phyloP scores from a whole-genome alignment of 495 filamentous ascomycete genomes.

The Alectoria sarmentosa region DNA sequence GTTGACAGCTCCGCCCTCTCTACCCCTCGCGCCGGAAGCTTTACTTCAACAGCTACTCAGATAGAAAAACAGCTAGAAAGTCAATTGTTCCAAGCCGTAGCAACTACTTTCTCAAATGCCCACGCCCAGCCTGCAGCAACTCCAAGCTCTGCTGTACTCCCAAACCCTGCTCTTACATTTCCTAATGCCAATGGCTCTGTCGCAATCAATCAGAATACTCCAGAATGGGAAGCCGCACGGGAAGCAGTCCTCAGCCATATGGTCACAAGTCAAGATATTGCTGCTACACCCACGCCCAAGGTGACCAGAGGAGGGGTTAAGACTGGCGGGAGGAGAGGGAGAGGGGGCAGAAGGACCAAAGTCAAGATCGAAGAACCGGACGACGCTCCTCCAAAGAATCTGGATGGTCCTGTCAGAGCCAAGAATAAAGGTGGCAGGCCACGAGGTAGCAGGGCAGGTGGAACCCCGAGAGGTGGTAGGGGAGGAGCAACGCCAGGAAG shows the following conservation, averaged over 20 bases:
- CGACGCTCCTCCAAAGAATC: neutral
- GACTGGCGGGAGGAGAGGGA: slow-evolving; percentile 18
- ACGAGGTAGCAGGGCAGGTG: slow-evolving; percentile 13
- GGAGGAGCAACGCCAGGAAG: slow-evolving; percentile 14
- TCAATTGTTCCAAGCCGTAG: slow-evolving; percentile 13
- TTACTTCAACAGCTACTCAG: slow-evolving; percentile 7
- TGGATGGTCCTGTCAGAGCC: slow-evolving; percentile 9
- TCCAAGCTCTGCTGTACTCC: neutral
- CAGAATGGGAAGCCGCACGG: slow-evolving; percentile 37
- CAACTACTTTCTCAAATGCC: neutral
- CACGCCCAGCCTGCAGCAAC: neutral
- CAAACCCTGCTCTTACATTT: neutral
- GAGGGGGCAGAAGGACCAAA: slow-evolving; percentile 18
- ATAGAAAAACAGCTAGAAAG: neutral
- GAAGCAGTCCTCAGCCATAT: slow-evolving; percentile 37
- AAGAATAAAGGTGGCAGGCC: slow-evolving; percentile 18
- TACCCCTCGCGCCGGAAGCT: slow-evolving; percentile 10
- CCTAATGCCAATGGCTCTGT: neutral
- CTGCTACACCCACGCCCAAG: slow-evolving; percentile 12
- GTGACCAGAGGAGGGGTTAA: slow-evolving; percentile 19
- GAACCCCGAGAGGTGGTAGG: slow-evolving; percentile 9
- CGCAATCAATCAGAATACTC: slow-evolving; percentile 16
- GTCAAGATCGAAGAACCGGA: slow-evolving; percentile 21
- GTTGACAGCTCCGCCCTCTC: slow-evolving; percentile 1
- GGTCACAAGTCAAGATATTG: slow-evolving; percentile 35